Percentiles rank a stretch among this genome's conserved stretches.
phyloP scores from a whole-genome alignment of 257 asterid genomes.

The Ocimum tenuiflorum region DNA sequence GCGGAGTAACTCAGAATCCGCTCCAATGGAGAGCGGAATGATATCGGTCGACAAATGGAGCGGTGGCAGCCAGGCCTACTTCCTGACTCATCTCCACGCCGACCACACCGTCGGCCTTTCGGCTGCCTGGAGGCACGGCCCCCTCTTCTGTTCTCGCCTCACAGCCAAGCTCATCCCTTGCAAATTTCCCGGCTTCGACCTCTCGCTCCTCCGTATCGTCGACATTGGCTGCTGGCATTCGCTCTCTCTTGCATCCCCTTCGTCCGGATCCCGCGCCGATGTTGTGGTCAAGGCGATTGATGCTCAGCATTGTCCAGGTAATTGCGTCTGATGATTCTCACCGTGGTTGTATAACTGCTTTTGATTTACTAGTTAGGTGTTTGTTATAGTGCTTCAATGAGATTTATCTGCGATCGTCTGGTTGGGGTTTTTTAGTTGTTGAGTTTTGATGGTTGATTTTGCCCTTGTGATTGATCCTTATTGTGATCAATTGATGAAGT shows the following conservation, averaged over 20 bases:
- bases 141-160: constrained; percentile 69
- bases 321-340: neutral
- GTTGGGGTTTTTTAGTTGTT: neutral
- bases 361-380: constrained; percentile 16
- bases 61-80: constrained; percentile 76
- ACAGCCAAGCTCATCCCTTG: constrained; percentile 60
- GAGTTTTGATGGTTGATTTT: neutral
- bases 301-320: constrained; percentile 74
- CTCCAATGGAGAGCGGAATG: constrained; percentile 66
- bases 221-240: constrained; percentile 57
- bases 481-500: neutral
- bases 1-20: neutral
- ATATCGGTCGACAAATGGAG: constrained; percentile 79
- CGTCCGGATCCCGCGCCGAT: constrained; percentile 36
- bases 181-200: constrained; percentile 65
- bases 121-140: constrained; percentile 54
- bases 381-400: constrained; percentile 29
- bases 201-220: constrained; percentile 59
- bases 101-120: constrained; percentile 77
- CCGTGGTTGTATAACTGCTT: neutral
- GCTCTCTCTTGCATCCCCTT: constrained; percentile 43
- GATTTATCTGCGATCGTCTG: neutral
- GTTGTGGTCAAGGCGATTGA: constrained; percentile 58
- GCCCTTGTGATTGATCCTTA: neutral
- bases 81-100: constrained; percentile 85